These are phyloP conservation scores for Nothophaeocryptopus gaeumannii DNA, from an alignment of 2,329 filamentous ascomycete species.

Conservation along the genomic window DNA sequence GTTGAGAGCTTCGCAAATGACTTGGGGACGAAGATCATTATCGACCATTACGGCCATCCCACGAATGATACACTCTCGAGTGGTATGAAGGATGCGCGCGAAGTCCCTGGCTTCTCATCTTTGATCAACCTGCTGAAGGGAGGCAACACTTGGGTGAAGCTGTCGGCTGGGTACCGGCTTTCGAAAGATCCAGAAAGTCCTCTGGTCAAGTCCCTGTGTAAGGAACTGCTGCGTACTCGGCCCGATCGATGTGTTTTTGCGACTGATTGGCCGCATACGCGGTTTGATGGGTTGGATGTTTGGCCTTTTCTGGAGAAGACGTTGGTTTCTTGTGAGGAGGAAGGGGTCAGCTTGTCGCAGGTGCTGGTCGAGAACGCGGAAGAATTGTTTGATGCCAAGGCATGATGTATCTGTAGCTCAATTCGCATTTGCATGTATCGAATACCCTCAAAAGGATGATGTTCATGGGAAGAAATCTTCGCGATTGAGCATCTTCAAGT, in stretches of 20 bases:
- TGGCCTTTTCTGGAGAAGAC: constrained; percentile 54
- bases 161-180: constrained; percentile 59
- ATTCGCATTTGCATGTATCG: neutral
- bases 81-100: constrained; percentile 35
- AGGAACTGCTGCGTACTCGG: constrained; percentile 49
- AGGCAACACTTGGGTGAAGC: constrained; percentile 55
- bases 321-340: constrained; percentile 52
- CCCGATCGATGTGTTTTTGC: constrained; percentile 55
- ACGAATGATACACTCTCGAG: constrained; percentile 28
- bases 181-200: constrained; percentile 38
- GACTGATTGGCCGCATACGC: constrained; percentile 64
- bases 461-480: neutral
- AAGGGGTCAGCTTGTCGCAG: constrained; percentile 46
- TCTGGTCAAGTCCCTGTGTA: constrained; percentile 44
- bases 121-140: constrained; percentile 48
- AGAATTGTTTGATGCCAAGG: constrained; percentile 40
- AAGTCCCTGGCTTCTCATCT: constrained; percentile 50
- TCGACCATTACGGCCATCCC: constrained; percentile 58
- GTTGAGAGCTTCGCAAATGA: constrained; percentile 51
- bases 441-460: neutral
- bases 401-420: neutral
- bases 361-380: constrained; percentile 58
- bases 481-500: neutral
- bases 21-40: constrained; percentile 52
- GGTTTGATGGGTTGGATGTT: constrained; percentile 58